Evolutionary conservation across 2,329 filamentous ascomycete species (phyloP).

Genomic region (Microthyrium microscopicum): DNA sequence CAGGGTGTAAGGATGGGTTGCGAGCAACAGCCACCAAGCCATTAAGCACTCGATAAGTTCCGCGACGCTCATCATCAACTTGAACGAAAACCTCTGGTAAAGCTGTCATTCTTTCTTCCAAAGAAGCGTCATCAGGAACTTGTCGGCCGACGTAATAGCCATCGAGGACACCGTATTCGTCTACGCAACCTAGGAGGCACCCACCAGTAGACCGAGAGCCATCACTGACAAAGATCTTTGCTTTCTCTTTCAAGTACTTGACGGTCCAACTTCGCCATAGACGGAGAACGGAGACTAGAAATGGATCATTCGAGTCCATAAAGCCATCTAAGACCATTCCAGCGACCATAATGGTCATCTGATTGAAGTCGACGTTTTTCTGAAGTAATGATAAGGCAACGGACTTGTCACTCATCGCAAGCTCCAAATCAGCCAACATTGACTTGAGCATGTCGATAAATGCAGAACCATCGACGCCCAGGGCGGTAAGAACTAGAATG

Average conservation of each 20-base stretch:
- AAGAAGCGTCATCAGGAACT: conserved; percentile 16
- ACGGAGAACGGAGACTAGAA: conserved; percentile 59
- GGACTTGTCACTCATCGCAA: conserved; percentile 48
- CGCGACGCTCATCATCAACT: conserved; percentile 38
- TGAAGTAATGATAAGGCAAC: conserved; percentile 52
- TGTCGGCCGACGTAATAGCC: conserved; percentile 47
- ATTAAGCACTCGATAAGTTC: conserved; percentile 47
- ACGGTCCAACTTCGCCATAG: conserved; percentile 83
- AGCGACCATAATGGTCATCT: conserved; percentile 57
- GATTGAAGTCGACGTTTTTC: conserved; percentile 70
- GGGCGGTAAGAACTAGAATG: conserved; percentile 64
- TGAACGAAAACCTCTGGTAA: conserved; percentile 86
- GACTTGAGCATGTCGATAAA: conserved; percentile 51
- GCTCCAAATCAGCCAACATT: conserved; percentile 52
- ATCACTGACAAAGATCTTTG: conserved; percentile 53
- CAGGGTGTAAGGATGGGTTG: conserved; percentile 86
- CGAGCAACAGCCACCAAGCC: conserved; percentile 73
- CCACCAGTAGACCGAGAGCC: conserved; percentile 61
- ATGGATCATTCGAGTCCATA: conserved; percentile 58
- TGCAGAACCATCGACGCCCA: conserved; percentile 51
- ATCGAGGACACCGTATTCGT: conserved; percentile 61
- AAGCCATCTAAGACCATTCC: conserved; percentile 68
- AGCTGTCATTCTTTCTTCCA: conserved; percentile 28
- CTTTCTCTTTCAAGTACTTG: conserved; percentile 84
- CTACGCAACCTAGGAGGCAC: conserved; percentile 74